A percentile compares a stretch with the other conserved stretches of the same genome.
Evolutionary conservation across 2,329 filamentous ascomycete species (phyloP).

Genomic region (Periglandula ipomoeae): DNA sequence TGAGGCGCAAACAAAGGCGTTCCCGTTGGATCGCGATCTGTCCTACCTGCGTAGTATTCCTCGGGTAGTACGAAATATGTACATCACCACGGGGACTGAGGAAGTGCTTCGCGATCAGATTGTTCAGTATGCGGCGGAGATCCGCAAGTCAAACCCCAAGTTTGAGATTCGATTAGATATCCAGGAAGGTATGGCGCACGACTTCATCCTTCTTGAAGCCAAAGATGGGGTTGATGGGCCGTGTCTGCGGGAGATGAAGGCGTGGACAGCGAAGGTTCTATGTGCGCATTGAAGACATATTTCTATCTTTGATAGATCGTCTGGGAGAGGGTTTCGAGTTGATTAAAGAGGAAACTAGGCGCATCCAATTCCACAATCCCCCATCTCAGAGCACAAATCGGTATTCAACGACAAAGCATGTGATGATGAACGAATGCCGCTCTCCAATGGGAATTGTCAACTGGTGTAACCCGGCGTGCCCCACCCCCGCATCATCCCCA

Average conservation of each 20-base stretch:
- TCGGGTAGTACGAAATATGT: not conserved
- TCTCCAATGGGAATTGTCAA: too few species aligned
- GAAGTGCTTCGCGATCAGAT: slow-evolving; percentile 10
- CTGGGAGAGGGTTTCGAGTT: too few species aligned
- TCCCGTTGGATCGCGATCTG: slow-evolving; percentile 8
- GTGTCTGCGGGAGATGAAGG: slow-evolving; percentile 5
- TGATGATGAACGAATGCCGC: not conserved
- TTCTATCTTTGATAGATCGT: too few species aligned
- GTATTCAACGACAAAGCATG: not conserved
- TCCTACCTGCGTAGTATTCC: slow-evolving; percentile 5
- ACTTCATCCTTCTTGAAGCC: slow-evolving; percentile 10
- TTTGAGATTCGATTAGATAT: slow-evolving; percentile 8
- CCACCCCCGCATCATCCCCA: not conserved
- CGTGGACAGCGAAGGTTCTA: not conserved
- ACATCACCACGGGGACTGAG: slow-evolving; percentile 8
- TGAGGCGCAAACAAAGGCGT: not conserved
- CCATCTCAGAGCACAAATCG: too few species aligned
- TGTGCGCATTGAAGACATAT: not conserved
- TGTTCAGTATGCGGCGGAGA: not conserved
- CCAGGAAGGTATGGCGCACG: slow-evolving; percentile 6
- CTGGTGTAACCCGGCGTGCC: not conserved
- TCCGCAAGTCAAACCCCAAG: slow-evolving; percentile 8
- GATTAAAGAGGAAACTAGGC: too few species aligned
- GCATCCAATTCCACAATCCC: not conserved
- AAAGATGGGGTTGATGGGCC: slow-evolving; percentile 4